Conservation (phyloP, 305 asterid genomes). For the Fraxinus platypoda region DNA sequence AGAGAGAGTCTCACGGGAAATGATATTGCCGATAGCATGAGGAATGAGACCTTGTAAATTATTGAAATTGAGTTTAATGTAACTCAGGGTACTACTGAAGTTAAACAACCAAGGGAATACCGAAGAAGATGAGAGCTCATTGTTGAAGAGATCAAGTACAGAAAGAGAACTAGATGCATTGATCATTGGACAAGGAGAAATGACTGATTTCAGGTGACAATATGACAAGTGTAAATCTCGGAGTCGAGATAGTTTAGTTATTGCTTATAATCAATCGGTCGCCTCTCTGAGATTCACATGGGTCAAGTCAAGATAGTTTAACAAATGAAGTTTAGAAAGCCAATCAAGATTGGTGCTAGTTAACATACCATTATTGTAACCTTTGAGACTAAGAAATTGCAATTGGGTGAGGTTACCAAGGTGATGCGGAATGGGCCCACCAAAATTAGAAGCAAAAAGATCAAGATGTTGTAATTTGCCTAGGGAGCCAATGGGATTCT, state of each 20-base stretch:
- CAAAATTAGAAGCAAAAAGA: not conserved
- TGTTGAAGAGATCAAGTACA: not conserved
- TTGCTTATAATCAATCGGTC: slow-evolving; percentile 17
- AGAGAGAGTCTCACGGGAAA: not conserved
- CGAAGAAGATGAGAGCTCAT: not conserved
- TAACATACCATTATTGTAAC: not conserved
- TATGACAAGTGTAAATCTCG: not conserved
- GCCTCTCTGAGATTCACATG: not conserved
- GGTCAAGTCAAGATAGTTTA: not conserved
- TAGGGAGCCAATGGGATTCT: slow-evolving; percentile 14
- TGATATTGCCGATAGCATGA: not conserved
- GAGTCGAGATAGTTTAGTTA: too few relatives aligned
- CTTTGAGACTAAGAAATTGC: not conserved
- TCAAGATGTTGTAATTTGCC: not conserved
- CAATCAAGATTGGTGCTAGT: slow-evolving; percentile 9
- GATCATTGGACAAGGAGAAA: not conserved
- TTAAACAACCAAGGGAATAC: slow-evolving; percentile 2
- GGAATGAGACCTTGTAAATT: too few relatives aligned
- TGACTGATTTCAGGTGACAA: not conserved
- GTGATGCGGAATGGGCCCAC: not conserved
- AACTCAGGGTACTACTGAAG: not conserved
- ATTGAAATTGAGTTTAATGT: not conserved
- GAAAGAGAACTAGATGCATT: not conserved
- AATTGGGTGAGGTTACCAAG: not conserved
- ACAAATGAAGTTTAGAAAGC: slow-evolving; percentile 7